Evolutionary conservation across 768 basidiomycete genomes (phyloP).

Genomic region (Gloeophyllum trabeum): DNA sequence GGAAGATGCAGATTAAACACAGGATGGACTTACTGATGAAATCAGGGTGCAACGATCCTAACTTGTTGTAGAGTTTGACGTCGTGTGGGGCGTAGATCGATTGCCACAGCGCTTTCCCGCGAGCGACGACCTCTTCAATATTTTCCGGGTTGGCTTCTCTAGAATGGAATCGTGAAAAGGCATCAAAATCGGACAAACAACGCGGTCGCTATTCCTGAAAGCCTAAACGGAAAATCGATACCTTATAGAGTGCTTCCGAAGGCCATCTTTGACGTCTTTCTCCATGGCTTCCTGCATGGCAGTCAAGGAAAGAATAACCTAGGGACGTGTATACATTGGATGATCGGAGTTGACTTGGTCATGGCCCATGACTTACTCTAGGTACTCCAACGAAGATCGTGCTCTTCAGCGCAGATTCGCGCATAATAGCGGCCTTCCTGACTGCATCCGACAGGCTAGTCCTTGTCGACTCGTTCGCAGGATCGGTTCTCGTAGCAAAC

Average conservation of each 20-base stretch:
- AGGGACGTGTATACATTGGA: too few relatives aligned
- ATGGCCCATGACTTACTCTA: conserved; percentile 36
- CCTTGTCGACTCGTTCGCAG: conserved; percentile 26
- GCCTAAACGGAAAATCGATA: conserved; percentile 24
- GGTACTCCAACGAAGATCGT: conserved; percentile 84
- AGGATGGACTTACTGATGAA: conserved; percentile 67
- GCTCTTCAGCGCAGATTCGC: conserved; percentile 85
- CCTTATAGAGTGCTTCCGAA: conserved; percentile 62
- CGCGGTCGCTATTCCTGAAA: conserved; percentile 7
- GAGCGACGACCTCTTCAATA: conserved; percentile 55
- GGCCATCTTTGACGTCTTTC: conserved; percentile 63
- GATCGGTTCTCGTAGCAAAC: conserved; percentile 49
- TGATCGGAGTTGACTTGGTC: neutral
- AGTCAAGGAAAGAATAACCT: conserved; percentile 78
- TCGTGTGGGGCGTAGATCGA: conserved; percentile 85
- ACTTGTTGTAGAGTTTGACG: conserved; percentile 80
- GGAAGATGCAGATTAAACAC: neutral
- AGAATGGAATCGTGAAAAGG: conserved; percentile 9
- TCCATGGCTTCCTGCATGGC: conserved; percentile 70
- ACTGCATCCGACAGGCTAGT: conserved; percentile 42
- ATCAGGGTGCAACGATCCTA: conserved; percentile 85
- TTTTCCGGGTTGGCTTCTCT: conserved; percentile 53
- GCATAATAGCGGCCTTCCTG: conserved; percentile 72
- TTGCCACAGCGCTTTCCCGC: conserved; percentile 70
- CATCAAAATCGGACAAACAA: conserved; percentile 1